Evolutionary conservation across 2,329 filamentous ascomycete genomes (phyloP), one percentile per base, ranked within the genome.

Genomic region (Scleromitrula shiraiana): DNA sequence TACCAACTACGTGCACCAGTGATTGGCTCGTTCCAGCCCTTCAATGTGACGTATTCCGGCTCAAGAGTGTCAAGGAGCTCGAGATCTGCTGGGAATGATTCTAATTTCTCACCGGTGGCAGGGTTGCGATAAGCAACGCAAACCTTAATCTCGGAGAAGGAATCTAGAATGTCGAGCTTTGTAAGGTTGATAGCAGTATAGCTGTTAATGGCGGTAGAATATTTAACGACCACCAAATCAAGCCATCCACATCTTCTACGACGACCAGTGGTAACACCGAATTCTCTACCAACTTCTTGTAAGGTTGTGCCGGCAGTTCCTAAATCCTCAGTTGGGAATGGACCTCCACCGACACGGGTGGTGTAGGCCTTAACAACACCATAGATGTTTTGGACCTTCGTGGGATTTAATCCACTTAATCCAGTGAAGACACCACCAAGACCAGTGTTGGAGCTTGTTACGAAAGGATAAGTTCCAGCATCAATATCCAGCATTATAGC

Each of bases 71-170:
- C 74, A 14, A 88, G 70, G 29, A 74, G 64, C 35, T 71, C 67
- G 14, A 80, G 71, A 59, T 84, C 77, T 7, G 82, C 80, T 4
- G 76, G 85, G 73, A 85, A 88, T 10, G 74, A 78, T 15, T 76
- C 70, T 9, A 84, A 65, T 47, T 69, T 67, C 59, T 75, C 62
- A 36, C 67, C 68, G 0, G 67, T 69, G 24, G 65, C 59, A 33
- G 67, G 62, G 45, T 71, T 64, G 58, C 73, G 74, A 69, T 95
- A 95, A 2, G 78, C 80, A 12, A 84, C 77, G 15, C 84, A 85
- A 42, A 87, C 73, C 65, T 89, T 85, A 67, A 94, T 76, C 60
- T 80, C 82, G 8, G 77, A 72, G 63, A 95, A 88, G 26, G 77
- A 77, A 63, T 89, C 85, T 14, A 89, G 73, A 30, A 88, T 74